These are phyloP conservation scores for Trichoderma asperelloides DNA, from an alignment of 495 filamentous ascomycete genomes.

Conservation along the genomic window DNA sequence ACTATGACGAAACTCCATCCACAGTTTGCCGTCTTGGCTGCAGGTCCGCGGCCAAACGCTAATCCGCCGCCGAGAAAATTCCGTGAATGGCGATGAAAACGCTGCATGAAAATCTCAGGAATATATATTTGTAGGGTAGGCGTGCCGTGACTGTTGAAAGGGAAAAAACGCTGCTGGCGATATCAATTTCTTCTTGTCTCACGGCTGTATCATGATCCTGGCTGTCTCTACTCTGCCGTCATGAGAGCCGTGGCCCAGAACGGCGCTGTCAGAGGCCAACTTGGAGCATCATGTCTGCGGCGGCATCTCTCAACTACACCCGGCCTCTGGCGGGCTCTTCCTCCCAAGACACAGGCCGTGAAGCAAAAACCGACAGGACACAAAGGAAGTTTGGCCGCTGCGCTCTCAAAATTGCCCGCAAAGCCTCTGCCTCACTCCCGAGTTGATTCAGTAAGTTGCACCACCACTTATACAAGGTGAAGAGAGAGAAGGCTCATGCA, in stretches of 20 bases:
- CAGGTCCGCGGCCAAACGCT: constrained; percentile 1
- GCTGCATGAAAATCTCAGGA: background rate
- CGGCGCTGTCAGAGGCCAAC: constrained; percentile 1
- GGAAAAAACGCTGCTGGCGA: background rate
- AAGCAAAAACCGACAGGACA: background rate
- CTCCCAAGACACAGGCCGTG: background rate
- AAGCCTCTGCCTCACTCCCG: background rate
- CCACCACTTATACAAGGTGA: background rate
- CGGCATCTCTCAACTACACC: background rate
- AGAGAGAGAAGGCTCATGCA: background rate
- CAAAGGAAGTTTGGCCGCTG: background rate
- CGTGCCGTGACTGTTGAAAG: background rate
- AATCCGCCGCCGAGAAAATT: background rate
- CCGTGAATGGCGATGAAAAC: background rate
- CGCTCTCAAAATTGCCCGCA: background rate
- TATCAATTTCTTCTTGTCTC: background rate
- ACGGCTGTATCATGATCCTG: background rate
- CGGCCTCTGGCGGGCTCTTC: background rate
- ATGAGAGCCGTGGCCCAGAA: constrained; percentile 1
- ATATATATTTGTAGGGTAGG: background rate
- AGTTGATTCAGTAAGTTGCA: background rate
- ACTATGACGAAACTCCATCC: constrained; percentile 6
- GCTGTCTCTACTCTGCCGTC: background rate
- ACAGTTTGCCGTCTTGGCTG: constrained; percentile 2
- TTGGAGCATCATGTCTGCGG: background rate